These are phyloP conservation scores for Escovopsis sp. DNA, from an alignment of 2,329 filamentous ascomycete species.

Conservation along the genomic window DNA sequence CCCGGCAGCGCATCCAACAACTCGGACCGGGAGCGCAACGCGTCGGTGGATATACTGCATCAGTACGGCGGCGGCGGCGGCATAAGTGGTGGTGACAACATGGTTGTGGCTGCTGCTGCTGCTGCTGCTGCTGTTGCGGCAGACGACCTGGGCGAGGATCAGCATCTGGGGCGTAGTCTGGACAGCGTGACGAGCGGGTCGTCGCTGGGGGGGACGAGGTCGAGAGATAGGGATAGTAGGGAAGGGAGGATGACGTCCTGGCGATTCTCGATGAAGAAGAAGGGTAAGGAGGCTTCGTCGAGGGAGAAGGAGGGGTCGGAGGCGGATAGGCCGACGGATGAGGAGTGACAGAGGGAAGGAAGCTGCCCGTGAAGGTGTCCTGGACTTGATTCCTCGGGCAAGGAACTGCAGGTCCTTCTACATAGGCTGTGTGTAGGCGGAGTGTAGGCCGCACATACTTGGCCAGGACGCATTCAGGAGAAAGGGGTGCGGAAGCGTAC, in stretches of 20 bases:
- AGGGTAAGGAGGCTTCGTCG: conserved; percentile 30
- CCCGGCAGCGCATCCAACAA: conserved; percentile 38
- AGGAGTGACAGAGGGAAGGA: conserved; percentile 13
- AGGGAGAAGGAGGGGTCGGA: conserved; percentile 38
- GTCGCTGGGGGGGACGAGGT: conserved; percentile 35
- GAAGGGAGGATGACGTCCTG: conserved; percentile 35
- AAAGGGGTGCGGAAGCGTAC: too few relatives aligned
- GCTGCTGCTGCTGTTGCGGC: too few relatives aligned
- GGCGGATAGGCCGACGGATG: conserved; percentile 24
- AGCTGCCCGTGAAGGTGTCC: too few relatives aligned
- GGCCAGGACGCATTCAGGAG: neutral
- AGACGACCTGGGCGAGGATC: conserved; percentile 35
- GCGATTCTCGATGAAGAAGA: conserved; percentile 46
- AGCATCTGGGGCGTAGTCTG: conserved; percentile 31
- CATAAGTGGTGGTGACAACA: too few relatives aligned
- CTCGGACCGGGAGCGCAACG: conserved; percentile 42
- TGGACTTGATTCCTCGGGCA: too few relatives aligned
- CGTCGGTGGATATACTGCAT: conserved; percentile 34
- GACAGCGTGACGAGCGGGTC: conserved; percentile 43
- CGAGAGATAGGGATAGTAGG: conserved; percentile 27
- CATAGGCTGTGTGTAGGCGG: too few relatives aligned
- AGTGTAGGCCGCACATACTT: neutral
- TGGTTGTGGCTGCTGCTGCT: too few relatives aligned
- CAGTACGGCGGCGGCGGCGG: conserved; percentile 42
- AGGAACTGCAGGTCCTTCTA: too few relatives aligned